phyloP scores from a whole-genome alignment of 83 land plant genomes.

The Picea abies region DNA sequence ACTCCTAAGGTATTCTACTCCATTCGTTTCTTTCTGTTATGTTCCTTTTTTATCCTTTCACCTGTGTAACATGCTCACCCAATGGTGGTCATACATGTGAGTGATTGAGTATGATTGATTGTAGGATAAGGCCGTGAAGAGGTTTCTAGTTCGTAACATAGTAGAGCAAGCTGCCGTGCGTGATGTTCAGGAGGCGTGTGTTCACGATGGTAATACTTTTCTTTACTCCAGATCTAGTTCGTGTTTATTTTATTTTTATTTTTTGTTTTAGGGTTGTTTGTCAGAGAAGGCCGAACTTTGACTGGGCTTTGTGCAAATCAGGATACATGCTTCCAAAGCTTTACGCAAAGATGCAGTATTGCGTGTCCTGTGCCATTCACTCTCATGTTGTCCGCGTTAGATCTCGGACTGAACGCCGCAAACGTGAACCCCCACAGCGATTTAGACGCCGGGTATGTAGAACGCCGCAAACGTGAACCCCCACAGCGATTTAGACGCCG shows the following conservation, averaged over 20 bases:
- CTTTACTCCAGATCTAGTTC: no score
- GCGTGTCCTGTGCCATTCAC: conserved; percentile 65
- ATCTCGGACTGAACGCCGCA: conserved; percentile 37
- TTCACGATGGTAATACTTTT: conserved; percentile 38
- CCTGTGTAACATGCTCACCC: no score
- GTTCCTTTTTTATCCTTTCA: no score
- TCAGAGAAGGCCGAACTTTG: not conserved
- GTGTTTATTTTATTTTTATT: no score
- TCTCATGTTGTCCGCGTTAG: conserved; percentile 62
- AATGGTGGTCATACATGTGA: no score
- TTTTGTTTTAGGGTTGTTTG: no score
- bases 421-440: conserved; percentile 12
- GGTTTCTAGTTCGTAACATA: conserved; percentile 70
- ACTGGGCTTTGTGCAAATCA: not conserved
- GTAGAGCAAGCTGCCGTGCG: conserved; percentile 82
- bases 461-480: no score
- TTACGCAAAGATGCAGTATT: conserved; percentile 67
- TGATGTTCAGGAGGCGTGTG: conserved; percentile 77
- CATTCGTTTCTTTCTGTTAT: no score
- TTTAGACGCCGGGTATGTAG: conserved; percentile 13
- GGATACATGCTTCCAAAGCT: conserved; percentile 61
- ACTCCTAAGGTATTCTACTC: conserved; percentile 36
- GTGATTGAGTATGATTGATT: no score
- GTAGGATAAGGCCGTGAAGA: conserved; percentile 74
- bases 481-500: no score